Evolutionary conservation across 495 filamentous ascomycete genomes (phyloP).

Genomic region (Endocarpon pusillum): DNA sequence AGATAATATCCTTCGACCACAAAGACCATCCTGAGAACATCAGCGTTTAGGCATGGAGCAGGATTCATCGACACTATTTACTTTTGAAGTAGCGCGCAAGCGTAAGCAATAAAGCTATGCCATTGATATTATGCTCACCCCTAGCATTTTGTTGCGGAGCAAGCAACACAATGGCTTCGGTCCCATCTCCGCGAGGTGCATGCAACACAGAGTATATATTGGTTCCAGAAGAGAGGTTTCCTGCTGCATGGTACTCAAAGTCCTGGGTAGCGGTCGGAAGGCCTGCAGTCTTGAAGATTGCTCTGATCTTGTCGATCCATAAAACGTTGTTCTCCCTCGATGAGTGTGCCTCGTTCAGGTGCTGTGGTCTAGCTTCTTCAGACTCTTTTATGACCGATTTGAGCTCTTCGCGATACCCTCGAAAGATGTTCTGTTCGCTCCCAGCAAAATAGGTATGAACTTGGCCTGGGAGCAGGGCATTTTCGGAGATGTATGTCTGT

Average conservation of each 20-base stretch:
- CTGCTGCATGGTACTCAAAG: slow-evolving; percentile 61
- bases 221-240: slow-evolving; percentile 58
- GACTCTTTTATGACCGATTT: too few species aligned
- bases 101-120: slow-evolving; percentile 68
- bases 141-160: slow-evolving; percentile 78
- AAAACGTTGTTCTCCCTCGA: too few species aligned
- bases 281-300: slow-evolving; percentile 58
- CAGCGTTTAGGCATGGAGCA: slow-evolving; percentile 5
- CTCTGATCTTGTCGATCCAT: slow-evolving; percentile 47
- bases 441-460: slow-evolving; percentile 96
- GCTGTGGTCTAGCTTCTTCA: too few species aligned
- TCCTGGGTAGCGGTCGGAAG: slow-evolving; percentile 74
- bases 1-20: slow-evolving; percentile 97
- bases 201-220: slow-evolving; percentile 93
- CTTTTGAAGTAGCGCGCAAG: slow-evolving; percentile 87
- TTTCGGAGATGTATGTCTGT: slow-evolving; percentile 91
- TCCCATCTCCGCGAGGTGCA: slow-evolving; percentile 91
- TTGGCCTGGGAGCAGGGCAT: slow-evolving; percentile 86
- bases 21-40: slow-evolving; percentile 62
- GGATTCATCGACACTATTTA: too few species aligned
- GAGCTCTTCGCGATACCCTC: slow-evolving; percentile 79
- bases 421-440: slow-evolving; percentile 87
- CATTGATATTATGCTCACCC: slow-evolving; percentile 64
- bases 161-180: slow-evolving; percentile 86
- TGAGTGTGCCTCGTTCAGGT: too few species aligned